phyloP scores from a whole-genome alignment of 2,329 filamentous ascomycete genomes.

The Fusarium armeniacum region DNA sequence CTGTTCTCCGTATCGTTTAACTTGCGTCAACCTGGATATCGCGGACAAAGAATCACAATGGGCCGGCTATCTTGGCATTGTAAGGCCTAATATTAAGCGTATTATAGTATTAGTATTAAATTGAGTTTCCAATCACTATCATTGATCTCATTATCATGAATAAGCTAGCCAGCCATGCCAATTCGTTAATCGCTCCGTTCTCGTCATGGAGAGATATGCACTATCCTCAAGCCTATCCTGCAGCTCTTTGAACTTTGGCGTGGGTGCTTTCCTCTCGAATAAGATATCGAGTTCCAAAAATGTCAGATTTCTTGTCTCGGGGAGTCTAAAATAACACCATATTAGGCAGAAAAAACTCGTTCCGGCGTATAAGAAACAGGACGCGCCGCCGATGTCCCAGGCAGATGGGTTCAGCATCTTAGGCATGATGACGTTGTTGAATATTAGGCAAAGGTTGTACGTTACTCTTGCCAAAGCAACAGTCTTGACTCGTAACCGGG shows the following conservation, averaged over 20 bases:
- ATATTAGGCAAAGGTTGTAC: constrained; percentile 45
- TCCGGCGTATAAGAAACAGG: constrained; percentile 45
- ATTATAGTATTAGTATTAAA: background rate
- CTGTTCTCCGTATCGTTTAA: background rate
- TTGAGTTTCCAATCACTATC: background rate
- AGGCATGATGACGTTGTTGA: constrained; percentile 50
- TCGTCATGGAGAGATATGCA: constrained; percentile 40
- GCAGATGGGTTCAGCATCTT: constrained; percentile 50
- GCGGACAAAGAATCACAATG: background rate
- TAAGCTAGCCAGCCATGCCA: constrained; percentile 49
- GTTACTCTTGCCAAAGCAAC: constrained; percentile 56
- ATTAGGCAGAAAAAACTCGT: constrained; percentile 42
- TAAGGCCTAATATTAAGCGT: background rate
- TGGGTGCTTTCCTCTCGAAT: constrained; percentile 49
- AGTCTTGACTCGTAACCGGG: constrained; percentile 57
- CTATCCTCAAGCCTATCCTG: constrained; percentile 43
- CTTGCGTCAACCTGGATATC: background rate
- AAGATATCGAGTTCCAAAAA: constrained; percentile 50
- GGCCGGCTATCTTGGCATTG: background rate
- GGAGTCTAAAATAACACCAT: constrained; percentile 51
- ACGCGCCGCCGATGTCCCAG: constrained; percentile 48
- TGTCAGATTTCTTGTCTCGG: constrained; percentile 49
- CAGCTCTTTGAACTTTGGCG: constrained; percentile 53
- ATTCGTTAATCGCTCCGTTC: constrained; percentile 40
- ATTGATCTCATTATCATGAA: constrained; percentile 33